Evolutionary conservation across 768 basidiomycete genomes (phyloP), one percentile per base, ranked within the genome.

Genomic region (Russula virescens): DNA sequence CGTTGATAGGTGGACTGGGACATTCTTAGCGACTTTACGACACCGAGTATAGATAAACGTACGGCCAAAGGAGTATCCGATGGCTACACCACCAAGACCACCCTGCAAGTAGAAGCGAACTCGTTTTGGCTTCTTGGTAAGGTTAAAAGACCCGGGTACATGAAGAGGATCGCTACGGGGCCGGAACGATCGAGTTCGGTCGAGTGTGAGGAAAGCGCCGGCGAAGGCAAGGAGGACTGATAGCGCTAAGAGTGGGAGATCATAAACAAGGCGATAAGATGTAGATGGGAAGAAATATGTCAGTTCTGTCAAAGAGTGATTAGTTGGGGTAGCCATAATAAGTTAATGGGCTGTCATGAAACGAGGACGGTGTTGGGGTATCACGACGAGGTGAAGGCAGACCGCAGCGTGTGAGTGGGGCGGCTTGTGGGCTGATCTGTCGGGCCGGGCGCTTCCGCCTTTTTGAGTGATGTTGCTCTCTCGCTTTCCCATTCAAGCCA

Each of bases 151-250:
- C 9, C 61, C 62, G 6, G 31, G 77, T 74, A 57, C 73, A 67
- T 60, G 65, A 11, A 68, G 34, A 21, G 70, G 69, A 54, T 73
- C 74, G 66, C 74, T 73, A 9, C 73, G 72, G 40, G 82, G 77
- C 0, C 80, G 74, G 68, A 89, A 87, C 8, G 82, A 79, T 43
- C 84, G 80, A 23, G 86, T 83, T 45, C 88, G 83, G 69, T 88
- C 86, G 53, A 89, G 79, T 19, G 81, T 87, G 23, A 88, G 75
- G 71, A 89, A 88, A 3, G 85, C 79, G n/a, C 87, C 86, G n/a
- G 84, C 76, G 69, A 87, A 85, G 8, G 81, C 81, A 42, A 86
- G 75, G 25, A 83, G 63, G 45, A 85, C 55, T 11, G 86, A 87
- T 6, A 83, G 62, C 4, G 83, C 70, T 35, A 89, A 75, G n/a